phyloP scores from a whole-genome alignment of 495 filamentous ascomycete species.

The Penicillium maclennaniae region DNA sequence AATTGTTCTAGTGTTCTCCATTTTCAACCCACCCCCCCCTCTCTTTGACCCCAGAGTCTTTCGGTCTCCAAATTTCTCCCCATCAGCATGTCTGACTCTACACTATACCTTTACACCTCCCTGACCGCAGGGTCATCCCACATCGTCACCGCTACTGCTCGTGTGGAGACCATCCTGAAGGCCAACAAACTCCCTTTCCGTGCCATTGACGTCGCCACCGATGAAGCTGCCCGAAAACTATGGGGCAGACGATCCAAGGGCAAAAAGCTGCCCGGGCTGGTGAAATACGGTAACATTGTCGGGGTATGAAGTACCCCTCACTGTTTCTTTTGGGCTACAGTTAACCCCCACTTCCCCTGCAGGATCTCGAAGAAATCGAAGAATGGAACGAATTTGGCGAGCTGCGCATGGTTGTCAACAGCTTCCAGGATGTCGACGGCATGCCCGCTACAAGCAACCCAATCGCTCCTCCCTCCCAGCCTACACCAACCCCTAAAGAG shows the following conservation, averaged over 20 bases:
- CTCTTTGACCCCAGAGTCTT: background rate
- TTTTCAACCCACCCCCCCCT: too few species aligned
- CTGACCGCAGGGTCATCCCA: slow-evolving; percentile 95
- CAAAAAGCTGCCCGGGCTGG: slow-evolving; percentile 82
- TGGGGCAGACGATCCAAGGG: slow-evolving; percentile 79
- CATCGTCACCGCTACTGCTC: slow-evolving; percentile 92
- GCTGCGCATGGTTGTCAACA: slow-evolving; percentile 74
- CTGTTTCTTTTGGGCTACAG: slow-evolving; percentile 1
- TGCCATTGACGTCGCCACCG: slow-evolving; percentile 86
- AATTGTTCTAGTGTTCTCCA: background rate
- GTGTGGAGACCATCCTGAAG: slow-evolving; percentile 93
- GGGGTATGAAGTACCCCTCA: slow-evolving; percentile 58
- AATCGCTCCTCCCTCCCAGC: slow-evolving; percentile 15
- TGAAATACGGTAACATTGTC: slow-evolving; percentile 80
- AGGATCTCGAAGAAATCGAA: slow-evolving; percentile 93
- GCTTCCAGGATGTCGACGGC: slow-evolving; percentile 33
- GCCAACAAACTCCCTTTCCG: slow-evolving; percentile 92
- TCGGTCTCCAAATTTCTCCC: background rate
- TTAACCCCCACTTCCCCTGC: slow-evolving; percentile 1
- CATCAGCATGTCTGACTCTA: slow-evolving; percentile 55
- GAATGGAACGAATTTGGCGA: slow-evolving; percentile 99
- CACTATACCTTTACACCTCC: slow-evolving; percentile 90
- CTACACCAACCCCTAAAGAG: slow-evolving; percentile 34
- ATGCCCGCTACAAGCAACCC: slow-evolving; percentile 47
- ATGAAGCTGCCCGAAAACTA: slow-evolving; percentile 84